These are phyloP conservation scores for Hibiscus syriacus DNA, from an alignment of 345 rosid genomes.

Conservation along the genomic window DNA sequence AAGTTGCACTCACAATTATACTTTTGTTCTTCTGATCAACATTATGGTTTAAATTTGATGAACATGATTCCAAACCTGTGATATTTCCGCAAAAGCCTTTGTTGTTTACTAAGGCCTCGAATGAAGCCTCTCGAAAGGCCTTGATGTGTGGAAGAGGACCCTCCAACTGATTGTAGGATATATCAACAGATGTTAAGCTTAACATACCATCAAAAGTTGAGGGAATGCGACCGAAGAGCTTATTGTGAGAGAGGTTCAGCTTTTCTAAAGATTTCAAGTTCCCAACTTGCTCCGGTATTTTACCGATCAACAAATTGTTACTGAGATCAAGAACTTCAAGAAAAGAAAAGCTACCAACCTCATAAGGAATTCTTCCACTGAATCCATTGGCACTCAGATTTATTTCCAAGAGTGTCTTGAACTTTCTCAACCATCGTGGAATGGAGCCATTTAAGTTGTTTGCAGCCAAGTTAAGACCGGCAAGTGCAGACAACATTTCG, in stretches of 20 bases:
- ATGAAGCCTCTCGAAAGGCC: background rate
- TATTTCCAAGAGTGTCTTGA: background rate
- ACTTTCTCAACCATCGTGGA: background rate
- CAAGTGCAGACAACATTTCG: background rate
- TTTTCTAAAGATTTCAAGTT: background rate
- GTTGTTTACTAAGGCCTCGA: background rate
- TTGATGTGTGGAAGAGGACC: background rate
- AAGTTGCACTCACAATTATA: background rate
- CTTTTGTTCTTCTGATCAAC: background rate
- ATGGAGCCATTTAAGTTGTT: background rate
- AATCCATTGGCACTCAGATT: background rate
- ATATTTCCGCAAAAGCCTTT: background rate
- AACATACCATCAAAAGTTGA: background rate
- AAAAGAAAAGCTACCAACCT: background rate
- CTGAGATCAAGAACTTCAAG: background rate
- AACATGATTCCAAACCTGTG: background rate
- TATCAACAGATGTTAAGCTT: background rate
- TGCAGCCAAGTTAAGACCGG: background rate
- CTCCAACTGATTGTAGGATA: background rate
- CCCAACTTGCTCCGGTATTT: background rate
- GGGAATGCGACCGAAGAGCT: background rate
- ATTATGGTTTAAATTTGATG: background rate
- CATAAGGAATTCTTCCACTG: background rate
- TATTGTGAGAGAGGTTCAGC: background rate
- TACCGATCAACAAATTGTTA: background rate